A percentile compares a stretch with the other conserved stretches of the same genome.
Evolutionary conservation across 2,329 filamentous ascomycete genomes (phyloP).

Genomic region (Pseudogymnoascus verrucosus): DNA sequence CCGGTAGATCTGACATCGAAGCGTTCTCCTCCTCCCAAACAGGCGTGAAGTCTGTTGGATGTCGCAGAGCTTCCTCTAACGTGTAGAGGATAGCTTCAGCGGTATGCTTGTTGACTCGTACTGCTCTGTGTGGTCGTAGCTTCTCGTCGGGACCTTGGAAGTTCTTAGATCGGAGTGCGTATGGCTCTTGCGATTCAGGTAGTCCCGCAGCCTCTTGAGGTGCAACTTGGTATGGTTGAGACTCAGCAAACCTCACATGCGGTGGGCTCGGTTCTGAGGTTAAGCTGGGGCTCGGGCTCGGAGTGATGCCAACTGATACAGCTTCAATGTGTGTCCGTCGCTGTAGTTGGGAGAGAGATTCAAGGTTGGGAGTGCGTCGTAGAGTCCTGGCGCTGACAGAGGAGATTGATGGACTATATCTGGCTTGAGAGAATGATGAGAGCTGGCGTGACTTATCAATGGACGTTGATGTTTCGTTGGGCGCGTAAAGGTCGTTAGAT

Average conservation of each 20-base stretch:
- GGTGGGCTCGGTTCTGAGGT: constrained; percentile 17
- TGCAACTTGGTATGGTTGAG: constrained; percentile 10
- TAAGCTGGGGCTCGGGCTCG: constrained; percentile 1
- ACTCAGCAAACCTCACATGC: constrained; percentile 19
- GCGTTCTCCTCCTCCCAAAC: constrained; percentile 84
- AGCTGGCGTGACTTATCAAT: constrained; percentile 25
- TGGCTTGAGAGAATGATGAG: constrained; percentile 15
- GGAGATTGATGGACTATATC: background rate
- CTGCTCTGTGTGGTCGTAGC: constrained; percentile 38
- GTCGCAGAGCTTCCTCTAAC: constrained; percentile 81
- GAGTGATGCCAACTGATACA: constrained; percentile 25
- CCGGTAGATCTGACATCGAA: constrained; percentile 78
- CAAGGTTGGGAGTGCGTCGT: constrained; percentile 11
- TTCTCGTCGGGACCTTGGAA: constrained; percentile 17
- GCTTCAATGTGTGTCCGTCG: constrained; percentile 28
- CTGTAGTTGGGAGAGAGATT: constrained; percentile 7
- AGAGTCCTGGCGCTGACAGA: constrained; percentile 7
- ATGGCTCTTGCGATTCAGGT: background rate
- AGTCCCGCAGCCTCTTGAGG: background rate
- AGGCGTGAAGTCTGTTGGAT: constrained; percentile 73
- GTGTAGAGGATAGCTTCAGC: constrained; percentile 87
- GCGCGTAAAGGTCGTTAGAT: constrained; percentile 30
- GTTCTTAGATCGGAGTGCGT: constrained; percentile 18
- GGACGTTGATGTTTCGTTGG: constrained; percentile 26
- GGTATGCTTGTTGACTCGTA: constrained; percentile 72